phyloP scores from a whole-genome alignment of 1,284 basidiomycete genomes.

The Phylloporus gajari region DNA sequence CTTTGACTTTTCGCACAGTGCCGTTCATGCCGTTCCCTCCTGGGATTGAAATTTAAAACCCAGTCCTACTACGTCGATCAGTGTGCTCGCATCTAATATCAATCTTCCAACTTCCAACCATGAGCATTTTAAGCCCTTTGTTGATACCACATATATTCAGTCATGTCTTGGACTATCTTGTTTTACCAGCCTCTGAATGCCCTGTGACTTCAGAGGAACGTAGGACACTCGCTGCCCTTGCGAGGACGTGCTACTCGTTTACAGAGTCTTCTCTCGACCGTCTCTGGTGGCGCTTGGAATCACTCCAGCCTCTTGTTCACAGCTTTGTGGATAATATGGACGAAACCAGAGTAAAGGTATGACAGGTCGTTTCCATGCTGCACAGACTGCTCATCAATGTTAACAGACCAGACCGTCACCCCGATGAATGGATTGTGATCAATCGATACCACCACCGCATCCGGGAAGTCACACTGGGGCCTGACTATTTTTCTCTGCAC shows the following conservation, averaged over 20 bases:
- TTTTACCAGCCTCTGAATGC: neutral
- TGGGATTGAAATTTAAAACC: no score
- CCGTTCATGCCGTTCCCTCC: no score
- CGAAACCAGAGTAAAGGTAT: neutral
- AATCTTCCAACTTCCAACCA: no score
- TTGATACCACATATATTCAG: neutral
- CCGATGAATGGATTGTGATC: no score
- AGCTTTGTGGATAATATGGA: neutral
- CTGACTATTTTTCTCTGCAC: neutral
- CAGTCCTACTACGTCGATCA: no score
- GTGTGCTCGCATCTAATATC: no score
- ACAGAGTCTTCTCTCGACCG: neutral
- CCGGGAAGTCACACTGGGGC: constrained; percentile 1
- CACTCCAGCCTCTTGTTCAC: constrained; percentile 11
- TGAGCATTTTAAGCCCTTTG: neutral
- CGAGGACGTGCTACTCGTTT: neutral
- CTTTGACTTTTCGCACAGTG: no score
- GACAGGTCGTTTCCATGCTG: no score
- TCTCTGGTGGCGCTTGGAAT: constrained; percentile 57
- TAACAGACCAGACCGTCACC: no score
- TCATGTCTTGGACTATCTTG: neutral
- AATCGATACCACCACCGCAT: constrained; percentile 1
- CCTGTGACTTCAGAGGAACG: neutral
- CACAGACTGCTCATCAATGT: no score
- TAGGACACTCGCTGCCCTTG: neutral